Base-by-base conservation (phyloP, 257 asterid species). In the Solanum pimpinellifolium region DNA sequence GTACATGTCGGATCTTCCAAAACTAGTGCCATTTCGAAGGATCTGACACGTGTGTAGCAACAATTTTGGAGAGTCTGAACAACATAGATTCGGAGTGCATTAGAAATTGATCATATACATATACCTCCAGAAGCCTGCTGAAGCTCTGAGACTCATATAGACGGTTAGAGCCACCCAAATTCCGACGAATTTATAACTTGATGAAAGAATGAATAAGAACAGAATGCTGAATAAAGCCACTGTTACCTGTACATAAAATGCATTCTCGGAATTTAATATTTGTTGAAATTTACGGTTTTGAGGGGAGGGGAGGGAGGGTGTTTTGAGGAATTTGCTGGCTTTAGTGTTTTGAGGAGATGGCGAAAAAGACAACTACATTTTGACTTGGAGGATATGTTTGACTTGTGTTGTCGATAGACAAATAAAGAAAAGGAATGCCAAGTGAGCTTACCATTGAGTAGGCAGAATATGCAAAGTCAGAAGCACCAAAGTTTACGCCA, bases 91-190 rank as follows among this genome's bases (percentile, higher is more conserved):
- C 1, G 15, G 78, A 72, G 41, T 46, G 39, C 65, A 27, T 78
- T 46, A 46, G 6, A 13, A 78, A 47, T 29, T 29, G 29, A 25
- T 2, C 83, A 14, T 16, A 70, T 31, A 31, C 16, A 66, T 0
- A 68, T 87, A 93, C 98, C 98, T 94, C 95, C 96, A 93, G 70
- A 95, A 91, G 39, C 98, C 98, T 72, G 95, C 96, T 18, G 92
- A 88, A 76, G 94, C 93, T 87, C 98, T 92, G 15, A 94, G 89
- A 73, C 92, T 90, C 98, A 94, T 93, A 65, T 94, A 94, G 60
- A 94, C 76, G 16, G 93, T 87, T 14, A 95, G 89, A 37, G 98
- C 92, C 39, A 87, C 83, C 98, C 98, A 95, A 42, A 95, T 91
- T 88, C 98, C 98, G 2, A 95, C 88, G 86, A 91, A 94, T 46